Percentiles rank a stretch among this genome's conserved stretches.
Conservation (phyloP, 352 stramenopile genomes). For the Globisporangium recalcitrans region DNA sequence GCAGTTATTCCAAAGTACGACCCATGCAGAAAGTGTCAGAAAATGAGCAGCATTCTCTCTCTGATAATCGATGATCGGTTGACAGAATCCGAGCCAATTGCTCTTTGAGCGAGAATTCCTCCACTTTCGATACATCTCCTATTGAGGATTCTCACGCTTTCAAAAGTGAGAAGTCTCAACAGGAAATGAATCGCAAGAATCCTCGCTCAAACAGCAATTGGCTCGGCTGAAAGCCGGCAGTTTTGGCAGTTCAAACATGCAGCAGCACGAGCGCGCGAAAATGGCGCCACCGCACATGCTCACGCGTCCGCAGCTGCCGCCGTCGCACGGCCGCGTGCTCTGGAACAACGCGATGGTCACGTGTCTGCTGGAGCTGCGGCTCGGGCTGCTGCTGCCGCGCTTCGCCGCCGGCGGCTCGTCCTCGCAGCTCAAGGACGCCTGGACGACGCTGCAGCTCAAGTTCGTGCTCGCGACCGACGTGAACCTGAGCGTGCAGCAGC, state of each 20-base stretch:
- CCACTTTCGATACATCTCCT: neutral
- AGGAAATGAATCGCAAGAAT: no score
- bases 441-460: slow-evolving; percentile 12
- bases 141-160: neutral
- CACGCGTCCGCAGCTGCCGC: neutral
- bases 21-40: no score
- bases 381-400: slow-evolving; percentile 5
- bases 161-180: no score
- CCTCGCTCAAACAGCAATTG: no score
- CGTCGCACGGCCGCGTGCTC: neutral
- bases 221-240: no score
- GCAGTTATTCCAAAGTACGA: no score
- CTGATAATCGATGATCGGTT: neutral
- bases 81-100: neutral
- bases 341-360: slow-evolving; percentile 10
- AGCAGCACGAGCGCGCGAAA: neutral
- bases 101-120: neutral
- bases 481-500: slow-evolving; percentile 7
- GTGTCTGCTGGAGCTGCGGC: slow-evolving; percentile 12
- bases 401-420: slow-evolving; percentile 6
- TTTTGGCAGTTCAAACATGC: neutral
- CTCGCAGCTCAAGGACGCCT: slow-evolving; percentile 12
- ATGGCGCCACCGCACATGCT: neutral
- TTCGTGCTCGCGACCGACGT: slow-evolving; percentile 10
- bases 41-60: neutral